Evolutionary conservation across 768 basidiomycete genomes (phyloP), one percentile per base, ranked within the genome.

Genomic region (Boletus edulis): DNA sequence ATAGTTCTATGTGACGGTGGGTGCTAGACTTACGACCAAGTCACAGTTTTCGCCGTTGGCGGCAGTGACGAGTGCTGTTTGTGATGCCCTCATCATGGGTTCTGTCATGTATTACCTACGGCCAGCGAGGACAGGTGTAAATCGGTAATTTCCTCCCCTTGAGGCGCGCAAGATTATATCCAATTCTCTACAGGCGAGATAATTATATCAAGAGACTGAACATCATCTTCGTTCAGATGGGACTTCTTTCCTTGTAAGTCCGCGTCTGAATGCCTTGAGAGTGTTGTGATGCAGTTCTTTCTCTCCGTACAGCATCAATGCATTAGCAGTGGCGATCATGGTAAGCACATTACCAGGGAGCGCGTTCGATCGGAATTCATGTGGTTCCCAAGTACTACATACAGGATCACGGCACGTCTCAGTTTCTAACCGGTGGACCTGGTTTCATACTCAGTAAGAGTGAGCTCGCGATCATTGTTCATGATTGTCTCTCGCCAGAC

Each of bases 51-150:
- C 32, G 34, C 45, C 57, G 22, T 10, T 58, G 22, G 38, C 49
- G 8, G 49, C 56, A 15, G 2, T 67, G 18, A 43, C 60, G 11
- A 58, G 62, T n/a, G 57, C 67, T 18, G 2, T 57, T 18, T 68
- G 67, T 27, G 64, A 66, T 50, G 46, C 42, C 14, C 5, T 53
- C 46, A 67, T 69, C 51, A 67, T 62, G 2, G 3, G 5, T 13
- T 57, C 59, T 12, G 39, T 67, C n/a, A 32, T 49, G 0, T 63
- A 55, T 46, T 41, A 11, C 34, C 14, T 35, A 14, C 14, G 34
- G 34, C 14, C 34, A 14, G 6, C 34, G 11, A 35, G 4, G 34
- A 35, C 34, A 35, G 29, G 29, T 9, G 34, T 14, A 14, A 14
- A 14, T 35, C 29, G 29, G 29, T 29, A 29, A 29, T 29, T 10